Evolutionary conservation across 148 eudicot genomes (phyloP).

Genomic region (Heliamphora exappendiculata): DNA sequence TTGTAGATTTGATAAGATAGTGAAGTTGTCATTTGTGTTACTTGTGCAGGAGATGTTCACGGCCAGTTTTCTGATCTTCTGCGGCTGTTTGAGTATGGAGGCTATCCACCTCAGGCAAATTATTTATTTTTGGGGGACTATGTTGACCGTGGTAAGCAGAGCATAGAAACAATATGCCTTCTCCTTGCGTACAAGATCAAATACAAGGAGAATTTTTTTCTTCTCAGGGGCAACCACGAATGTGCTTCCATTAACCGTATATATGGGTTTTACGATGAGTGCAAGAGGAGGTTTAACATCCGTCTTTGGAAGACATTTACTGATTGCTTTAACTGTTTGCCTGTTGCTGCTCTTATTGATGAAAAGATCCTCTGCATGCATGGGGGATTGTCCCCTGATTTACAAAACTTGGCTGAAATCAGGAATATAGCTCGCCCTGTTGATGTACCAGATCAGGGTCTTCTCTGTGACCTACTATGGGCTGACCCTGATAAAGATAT

Average conservation of each 20-base stretch:
- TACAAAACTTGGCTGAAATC: slow-evolving; percentile 61
- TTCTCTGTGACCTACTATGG: slow-evolving; percentile 69
- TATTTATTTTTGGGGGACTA: slow-evolving; percentile 76
- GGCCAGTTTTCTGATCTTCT: slow-evolving; percentile 78
- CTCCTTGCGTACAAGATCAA: slow-evolving; percentile 78
- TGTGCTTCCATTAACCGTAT: slow-evolving; percentile 81
- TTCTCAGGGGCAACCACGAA: slow-evolving; percentile 80
- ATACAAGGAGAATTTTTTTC: slow-evolving; percentile 76
- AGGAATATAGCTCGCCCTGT: slow-evolving; percentile 63
- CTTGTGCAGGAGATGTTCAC: slow-evolving; percentile 59
- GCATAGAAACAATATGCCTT: slow-evolving; percentile 78
- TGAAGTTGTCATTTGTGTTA: slow-evolving; percentile 3
- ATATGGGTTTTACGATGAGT: slow-evolving; percentile 77
- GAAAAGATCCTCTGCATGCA: slow-evolving; percentile 86
- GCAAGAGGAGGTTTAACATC: slow-evolving; percentile 77
- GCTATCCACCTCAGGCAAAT: slow-evolving; percentile 68
- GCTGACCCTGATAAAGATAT: slow-evolving; percentile 76
- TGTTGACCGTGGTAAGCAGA: slow-evolving; percentile 84
- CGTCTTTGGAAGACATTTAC: slow-evolving; percentile 76
- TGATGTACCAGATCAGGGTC: slow-evolving; percentile 81
- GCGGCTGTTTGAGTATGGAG: slow-evolving; percentile 79
- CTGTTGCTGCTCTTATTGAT: slow-evolving; percentile 75
- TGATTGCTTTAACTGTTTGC: slow-evolving; percentile 68
- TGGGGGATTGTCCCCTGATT: slow-evolving; percentile 70
- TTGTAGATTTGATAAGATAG: slow-evolving; percentile 11